A percentile compares a stretch with the other conserved stretches of the same genome.
phyloP scores from a whole-genome alignment of 2,329 filamentous ascomycete genomes.

The Aspergillus sp. region DNA sequence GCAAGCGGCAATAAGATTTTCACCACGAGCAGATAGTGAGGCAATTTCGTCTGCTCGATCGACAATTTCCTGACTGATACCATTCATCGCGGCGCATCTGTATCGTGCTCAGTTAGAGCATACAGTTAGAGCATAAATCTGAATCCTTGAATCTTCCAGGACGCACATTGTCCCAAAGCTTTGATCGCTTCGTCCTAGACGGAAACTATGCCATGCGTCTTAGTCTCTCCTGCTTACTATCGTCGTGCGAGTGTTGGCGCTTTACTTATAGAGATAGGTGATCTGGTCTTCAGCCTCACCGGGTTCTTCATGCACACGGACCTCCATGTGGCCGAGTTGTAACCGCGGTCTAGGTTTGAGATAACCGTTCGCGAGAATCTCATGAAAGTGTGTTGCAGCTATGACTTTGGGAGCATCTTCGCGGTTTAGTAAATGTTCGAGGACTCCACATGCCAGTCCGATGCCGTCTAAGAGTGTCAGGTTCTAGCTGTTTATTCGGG shows the following conservation, averaged over 20 bases:
- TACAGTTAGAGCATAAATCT: background rate
- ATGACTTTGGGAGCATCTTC: slow-evolving; percentile 60
- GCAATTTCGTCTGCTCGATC: slow-evolving; percentile 74
- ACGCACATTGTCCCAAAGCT: slow-evolving; percentile 75
- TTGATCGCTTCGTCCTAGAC: slow-evolving; percentile 68
- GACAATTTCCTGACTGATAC: slow-evolving; percentile 71
- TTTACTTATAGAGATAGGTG: slow-evolving; percentile 67
- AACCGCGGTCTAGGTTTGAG: slow-evolving; percentile 50
- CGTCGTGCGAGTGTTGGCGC: slow-evolving; percentile 1
- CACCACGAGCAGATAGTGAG: slow-evolving; percentile 66
- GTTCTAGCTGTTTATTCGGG: background rate
- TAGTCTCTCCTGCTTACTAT: background rate
- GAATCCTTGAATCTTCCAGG: background rate
- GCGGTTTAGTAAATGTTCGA: slow-evolving; percentile 58
- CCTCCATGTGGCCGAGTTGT: slow-evolving; percentile 63
- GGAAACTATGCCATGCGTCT: slow-evolving; percentile 43
- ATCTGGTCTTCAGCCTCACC: slow-evolving; percentile 55
- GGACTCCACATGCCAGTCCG: slow-evolving; percentile 63
- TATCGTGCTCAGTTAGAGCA: background rate
- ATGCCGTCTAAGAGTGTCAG: slow-evolving; percentile 57
- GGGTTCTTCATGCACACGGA: slow-evolving; percentile 46
- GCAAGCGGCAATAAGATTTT: slow-evolving; percentile 75
- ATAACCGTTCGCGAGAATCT: slow-evolving; percentile 56
- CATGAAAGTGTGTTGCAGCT: slow-evolving; percentile 66
- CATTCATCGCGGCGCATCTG: slow-evolving; percentile 82